phyloP scores from a whole-genome alignment of 73 alveolate species.

The Urostyla sp. region DNA sequence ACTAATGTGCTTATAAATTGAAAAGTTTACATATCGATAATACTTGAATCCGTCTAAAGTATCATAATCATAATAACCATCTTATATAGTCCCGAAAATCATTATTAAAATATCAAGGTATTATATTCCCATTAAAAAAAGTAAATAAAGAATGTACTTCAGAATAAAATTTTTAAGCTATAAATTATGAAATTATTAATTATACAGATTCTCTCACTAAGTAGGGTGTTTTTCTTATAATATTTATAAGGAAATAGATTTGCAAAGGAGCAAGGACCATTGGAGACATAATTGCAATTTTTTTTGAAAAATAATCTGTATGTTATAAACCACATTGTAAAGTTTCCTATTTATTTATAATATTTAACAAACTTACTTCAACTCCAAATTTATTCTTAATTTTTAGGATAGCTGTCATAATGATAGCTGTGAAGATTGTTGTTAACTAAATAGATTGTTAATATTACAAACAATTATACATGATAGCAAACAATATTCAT shows the following conservation, averaged over 20 bases:
- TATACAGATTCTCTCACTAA: conserved; percentile 49
- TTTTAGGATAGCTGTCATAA: not conserved
- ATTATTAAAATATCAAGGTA: conserved; percentile 22
- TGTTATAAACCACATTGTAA: conserved; percentile 30
- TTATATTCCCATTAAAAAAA: conserved; percentile 13
- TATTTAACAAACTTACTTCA: not conserved
- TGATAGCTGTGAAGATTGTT: not conserved
- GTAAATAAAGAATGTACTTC: conserved; percentile 17
- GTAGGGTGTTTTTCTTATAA: conserved; percentile 42
- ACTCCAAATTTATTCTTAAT: conserved; percentile 4
- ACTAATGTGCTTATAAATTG: not conserved
- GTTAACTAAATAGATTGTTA: too few relatives aligned
- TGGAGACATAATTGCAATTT: conserved; percentile 17
- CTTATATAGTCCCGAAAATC: conserved; percentile 8
- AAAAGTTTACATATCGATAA: conserved; percentile 1
- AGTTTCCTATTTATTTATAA: conserved; percentile 3
- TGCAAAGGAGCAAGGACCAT: conserved; percentile 25
- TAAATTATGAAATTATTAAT: not conserved
- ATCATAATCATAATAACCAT: not conserved
- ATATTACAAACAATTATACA: too few relatives aligned
- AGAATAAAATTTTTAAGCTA: conserved; percentile 38
- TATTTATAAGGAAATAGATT: not conserved
- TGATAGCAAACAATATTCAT: conserved; percentile 36
- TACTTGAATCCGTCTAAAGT: conserved; percentile 12
- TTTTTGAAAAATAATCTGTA: conserved; percentile 34